Evolutionary conservation across 1,284 basidiomycete species (phyloP).

Genomic region (Xerocomus nothofagi): DNA sequence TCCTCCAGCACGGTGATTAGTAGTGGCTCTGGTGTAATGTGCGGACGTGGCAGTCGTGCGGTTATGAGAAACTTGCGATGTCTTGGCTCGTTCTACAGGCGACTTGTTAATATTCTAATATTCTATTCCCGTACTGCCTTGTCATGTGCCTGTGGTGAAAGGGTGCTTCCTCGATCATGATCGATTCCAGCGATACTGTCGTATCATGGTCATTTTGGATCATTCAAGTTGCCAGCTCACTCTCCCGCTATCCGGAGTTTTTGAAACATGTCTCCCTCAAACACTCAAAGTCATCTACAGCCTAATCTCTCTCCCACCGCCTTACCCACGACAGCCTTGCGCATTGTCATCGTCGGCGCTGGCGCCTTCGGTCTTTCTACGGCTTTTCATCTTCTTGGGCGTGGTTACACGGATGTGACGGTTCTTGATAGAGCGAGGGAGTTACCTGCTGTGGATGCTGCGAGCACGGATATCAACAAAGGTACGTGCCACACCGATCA

Average conservation of each 20-base stretch:
- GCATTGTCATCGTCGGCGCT: constrained; percentile 75
- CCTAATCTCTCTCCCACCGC: not conserved
- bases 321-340: constrained; percentile 10
- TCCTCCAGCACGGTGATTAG: no score
- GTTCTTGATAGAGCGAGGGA: constrained; percentile 66
- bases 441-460: constrained; percentile 76
- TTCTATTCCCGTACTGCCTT: no score
- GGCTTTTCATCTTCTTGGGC: constrained; percentile 69
- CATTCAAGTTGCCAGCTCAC: no score
- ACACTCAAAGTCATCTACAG: not conserved
- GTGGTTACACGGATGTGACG: constrained; percentile 69
- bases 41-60: no score
- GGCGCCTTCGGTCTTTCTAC: constrained; percentile 88
- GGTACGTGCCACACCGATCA: constrained; percentile 40
- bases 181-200: no score
- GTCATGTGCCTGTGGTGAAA: no score
- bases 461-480: constrained; percentile 85
- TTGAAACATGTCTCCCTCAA: constrained; percentile 10
- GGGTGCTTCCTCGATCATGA: no score
- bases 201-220: not conserved
- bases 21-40: no score
- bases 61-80: no score
- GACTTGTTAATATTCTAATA: no score
- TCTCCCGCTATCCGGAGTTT: not conserved
- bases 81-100: no score